A percentile compares a stretch with the other conserved stretches of the same genome.
Evolutionary conservation across 2,329 filamentous ascomycete species (phyloP).

Genomic region (Dactylellina haptotyla): DNA sequence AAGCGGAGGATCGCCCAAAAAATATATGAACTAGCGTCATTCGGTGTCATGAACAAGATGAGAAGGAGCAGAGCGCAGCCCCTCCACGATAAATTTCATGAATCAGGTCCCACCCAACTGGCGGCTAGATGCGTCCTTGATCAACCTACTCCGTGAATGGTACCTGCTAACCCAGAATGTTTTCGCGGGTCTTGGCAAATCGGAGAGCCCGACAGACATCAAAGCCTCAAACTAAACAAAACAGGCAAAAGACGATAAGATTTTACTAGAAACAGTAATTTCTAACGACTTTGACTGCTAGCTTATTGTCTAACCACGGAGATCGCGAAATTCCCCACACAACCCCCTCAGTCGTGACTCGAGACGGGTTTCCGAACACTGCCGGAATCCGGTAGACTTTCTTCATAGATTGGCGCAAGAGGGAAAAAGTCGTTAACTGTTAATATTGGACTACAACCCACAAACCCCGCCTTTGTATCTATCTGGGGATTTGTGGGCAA

Average conservation of each 20-base stretch:
- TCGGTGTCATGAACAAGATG: slow-evolving; percentile 15
- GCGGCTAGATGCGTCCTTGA: slow-evolving; percentile 51
- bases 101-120: slow-evolving; percentile 39
- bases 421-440: not conserved
- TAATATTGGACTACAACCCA: slow-evolving; percentile 9
- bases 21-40: slow-evolving; percentile 9
- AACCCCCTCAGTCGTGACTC: slow-evolving; percentile 11
- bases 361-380: slow-evolving; percentile 30
- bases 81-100: slow-evolving; percentile 22
- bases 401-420: too few species aligned
- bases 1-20: slow-evolving; percentile 12
- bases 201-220: slow-evolving; percentile 34
- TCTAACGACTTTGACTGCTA: slow-evolving; percentile 10
- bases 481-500: slow-evolving; percentile 1
- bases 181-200: slow-evolving; percentile 29
- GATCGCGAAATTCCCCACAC: slow-evolving; percentile 42
- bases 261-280: slow-evolving; percentile 31
- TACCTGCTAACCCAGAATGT: slow-evolving; percentile 14
- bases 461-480: slow-evolving; percentile 28
- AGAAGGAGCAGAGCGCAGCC: slow-evolving; percentile 21
- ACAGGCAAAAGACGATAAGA: not conserved
- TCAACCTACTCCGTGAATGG: slow-evolving; percentile 25
- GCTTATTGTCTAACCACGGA: slow-evolving; percentile 18
- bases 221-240: slow-evolving; percentile 1
- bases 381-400: slow-evolving; percentile 4